Base-by-base conservation (phyloP, 371 early-diverging fungal genomes). In the Nosema muscidifuracis region DNA sequence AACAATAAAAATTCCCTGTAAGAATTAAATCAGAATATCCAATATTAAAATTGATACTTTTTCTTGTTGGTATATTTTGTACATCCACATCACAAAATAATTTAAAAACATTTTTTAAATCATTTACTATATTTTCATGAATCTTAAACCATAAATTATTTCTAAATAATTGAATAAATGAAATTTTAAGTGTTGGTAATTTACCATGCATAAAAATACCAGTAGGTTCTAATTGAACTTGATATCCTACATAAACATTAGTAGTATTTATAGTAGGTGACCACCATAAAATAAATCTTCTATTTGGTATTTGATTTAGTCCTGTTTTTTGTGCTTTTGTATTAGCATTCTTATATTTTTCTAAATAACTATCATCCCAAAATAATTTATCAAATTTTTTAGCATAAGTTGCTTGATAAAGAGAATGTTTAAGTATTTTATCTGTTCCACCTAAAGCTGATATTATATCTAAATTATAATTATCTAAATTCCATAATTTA, bases 231-330 rank as follows among this genome's bases (percentile, higher is more conserved):
- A 99, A 86, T 82, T 93, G 93, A 58, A 92, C 93, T 83, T 94
- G 92, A 92, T 95, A 95, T 84, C 97, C 97, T 67, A 99, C 92
- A 81, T 95, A 95, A 24, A 97, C 95, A 79, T 94, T 92, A 65
- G 91, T 87, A 61, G 92, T 87, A 80, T 97, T 99, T 79, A 99
- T 94, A 0, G 95, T 95, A 10, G 96, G 96, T 33, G 92, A 92
- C 97, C 97, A 99, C 98, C 98, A 99, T 38, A 97, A 86, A 2
- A 94, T 94, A 85, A 97, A 97, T 67, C 95, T 92, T 87, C 94
- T 92, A 84, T 99, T 99, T 40, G 99, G 97, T 85, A 97, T 93
- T 85, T 95, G 93, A 80, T 92, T 92, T 79, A 95, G 84, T 86
- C 95, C 96, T 56, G 89, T 88, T 56, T 95, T 86, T 83, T 95